Conservation (phyloP, 805 yeast genomes). For the Starmerella sp. region DNA sequence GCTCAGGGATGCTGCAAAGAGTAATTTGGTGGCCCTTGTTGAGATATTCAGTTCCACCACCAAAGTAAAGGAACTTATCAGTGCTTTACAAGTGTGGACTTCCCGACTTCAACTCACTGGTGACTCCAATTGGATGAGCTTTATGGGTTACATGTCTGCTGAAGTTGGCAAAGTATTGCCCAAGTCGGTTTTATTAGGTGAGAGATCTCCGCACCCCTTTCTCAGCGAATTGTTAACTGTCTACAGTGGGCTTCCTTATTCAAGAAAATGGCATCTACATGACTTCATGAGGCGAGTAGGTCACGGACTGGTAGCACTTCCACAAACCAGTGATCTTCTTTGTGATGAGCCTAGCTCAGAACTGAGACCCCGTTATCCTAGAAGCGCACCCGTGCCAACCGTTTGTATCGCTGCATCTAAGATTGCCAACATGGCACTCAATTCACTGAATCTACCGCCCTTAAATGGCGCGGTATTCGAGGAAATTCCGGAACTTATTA, state of each 20-base stretch:
- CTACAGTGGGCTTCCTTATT: background rate
- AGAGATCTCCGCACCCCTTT: background rate
- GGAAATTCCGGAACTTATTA: conserved; percentile 6
- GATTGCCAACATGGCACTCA: background rate
- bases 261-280: conserved; percentile 7
- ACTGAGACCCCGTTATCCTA: background rate
- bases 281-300: background rate
- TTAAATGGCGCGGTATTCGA: background rate
- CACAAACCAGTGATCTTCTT: background rate
- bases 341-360: background rate
- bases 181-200: background rate
- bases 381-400: background rate
- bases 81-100: conserved; percentile 1
- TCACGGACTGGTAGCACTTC: background rate
- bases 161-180: background rate
- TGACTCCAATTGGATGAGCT: background rate
- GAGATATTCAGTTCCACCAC: background rate
- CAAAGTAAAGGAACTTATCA: background rate
- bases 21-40: background rate
- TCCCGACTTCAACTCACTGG: background rate
- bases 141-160: conserved; percentile 1
- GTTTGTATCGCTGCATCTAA: background rate
- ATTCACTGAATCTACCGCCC: background rate
- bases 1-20: background rate
- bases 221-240: background rate